Base-by-base conservation (phyloP, 129 eudicot species). In the Logfia minima region DNA sequence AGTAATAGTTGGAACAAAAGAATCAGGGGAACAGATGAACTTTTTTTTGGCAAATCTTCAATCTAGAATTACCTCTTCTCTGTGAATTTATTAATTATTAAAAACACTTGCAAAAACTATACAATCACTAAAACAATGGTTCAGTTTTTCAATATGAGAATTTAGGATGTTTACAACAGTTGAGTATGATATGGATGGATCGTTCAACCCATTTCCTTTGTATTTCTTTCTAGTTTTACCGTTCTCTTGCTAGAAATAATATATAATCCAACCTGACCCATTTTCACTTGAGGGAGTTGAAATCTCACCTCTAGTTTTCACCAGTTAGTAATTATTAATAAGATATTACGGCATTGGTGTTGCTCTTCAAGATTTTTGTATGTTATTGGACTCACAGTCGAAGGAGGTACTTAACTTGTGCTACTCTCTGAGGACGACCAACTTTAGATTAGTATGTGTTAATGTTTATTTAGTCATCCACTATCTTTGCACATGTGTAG, bases 401-500 rank as follows among this genome's bases (percentile, higher is more conserved):
- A 52, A 71, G 18, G 22, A 22, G 64, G 11, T 37, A 4, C 67
- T 32, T 67, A 26, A 67, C 34, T 32, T 52, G 67, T 66, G n/a
- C 53, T 66, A 29, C 72, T 48, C 45, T 76, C 34, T 32, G n/a
- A 13, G 21, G 19, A 11, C 18, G 10, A 14, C 31, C 70, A 76
- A 9, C 34, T 66, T 51, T 21, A 7, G 39, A 55, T 77, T 37
- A 0, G 21, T 75, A 13, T 32, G 68, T 5, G 51, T 62, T 17
- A 17, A 64, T 17, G 32, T 16, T 45, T 19, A 24, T 17, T 66
- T 45, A 28, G 72, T 28, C 55, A 70, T 51, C 22, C 2, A 39
- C 61, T 66, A 62, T 53, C 67, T 13, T 63, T 71, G 67, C 53
- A 45, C 61, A 69, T 35, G 41, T 80, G 72, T 26, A 95, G 99